Base-by-base conservation (phyloP, 768 basidiomycete genomes). In the Sporobolomyces phaffii region DNA sequence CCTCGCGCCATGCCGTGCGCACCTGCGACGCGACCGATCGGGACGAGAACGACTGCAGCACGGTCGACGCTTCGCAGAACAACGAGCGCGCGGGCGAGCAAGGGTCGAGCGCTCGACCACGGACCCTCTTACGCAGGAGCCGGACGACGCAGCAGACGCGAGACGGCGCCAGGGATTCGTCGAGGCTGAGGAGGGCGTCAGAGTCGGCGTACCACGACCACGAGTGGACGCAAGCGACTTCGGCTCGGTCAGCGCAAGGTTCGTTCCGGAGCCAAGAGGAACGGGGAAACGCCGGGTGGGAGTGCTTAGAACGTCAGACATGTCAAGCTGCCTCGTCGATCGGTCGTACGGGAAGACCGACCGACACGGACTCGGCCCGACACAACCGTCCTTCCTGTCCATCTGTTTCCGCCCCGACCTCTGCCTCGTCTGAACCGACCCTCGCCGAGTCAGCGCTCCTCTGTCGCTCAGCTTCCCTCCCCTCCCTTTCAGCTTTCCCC, bases 1-100 rank as follows among this genome's bases (percentile, higher is more conserved):
- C n/a, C n/a, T n/a, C 38, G 65, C 60, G 28, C 65, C 59, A 2
- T 33, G 65, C 24, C 45, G 36, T 17, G 28, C 51, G 20, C 58
- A 33, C 36, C 60, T 56, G 31, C 33, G 59, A 5, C 2, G 8
- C 36, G n/a, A 2, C 31, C 29, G 18, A 28, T 34, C 2, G 45
- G 33, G 3, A 28, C 0, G 45, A 29, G 13, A 44, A 45, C 1
- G 53, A 49, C 17, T 11, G 26, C 22, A 5, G 34, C 14, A 8
- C 34, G 18, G 22, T 14, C 14, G 40, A 8, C 3, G 18, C 34
- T 22, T n/a, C 45, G n/a, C 45, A 22, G 28, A 20, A 28, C 4
- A 50, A 44, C 47, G 54, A 40, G 2, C 54, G 5, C 26, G 47
- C 38, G 49, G 15, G n/a, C 11, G 41, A 34, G 52, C 11, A 22